These are phyloP conservation scores for Komagataella ulmi DNA, from an alignment of 805 yeast species.

Conservation along the genomic window DNA sequence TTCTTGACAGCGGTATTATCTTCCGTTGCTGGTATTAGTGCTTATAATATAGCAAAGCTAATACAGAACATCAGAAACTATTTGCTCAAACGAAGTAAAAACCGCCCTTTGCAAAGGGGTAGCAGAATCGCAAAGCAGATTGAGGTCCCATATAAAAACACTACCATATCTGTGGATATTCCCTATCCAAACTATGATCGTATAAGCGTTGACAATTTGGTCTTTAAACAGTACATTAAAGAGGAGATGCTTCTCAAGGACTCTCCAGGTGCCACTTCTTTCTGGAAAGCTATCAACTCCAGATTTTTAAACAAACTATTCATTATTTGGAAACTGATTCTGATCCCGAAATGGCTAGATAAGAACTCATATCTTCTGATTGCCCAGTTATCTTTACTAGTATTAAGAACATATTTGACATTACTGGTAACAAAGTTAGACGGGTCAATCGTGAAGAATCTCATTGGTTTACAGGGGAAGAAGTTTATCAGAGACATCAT, in stretches of 20 bases:
- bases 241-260: slow-evolving; percentile 7
- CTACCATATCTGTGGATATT: slow-evolving; percentile 25
- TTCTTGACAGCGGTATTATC: slow-evolving; percentile 16
- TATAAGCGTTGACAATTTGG: slow-evolving; percentile 42
- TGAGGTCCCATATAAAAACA: slow-evolving; percentile 31
- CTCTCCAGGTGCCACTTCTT: slow-evolving; percentile 7
- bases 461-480: slow-evolving; percentile 68
- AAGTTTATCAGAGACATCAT: slow-evolving; percentile 66
- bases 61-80: slow-evolving; percentile 6
- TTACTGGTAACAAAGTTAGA: slow-evolving; percentile 78
- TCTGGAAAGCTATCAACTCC: slow-evolving; percentile 27
- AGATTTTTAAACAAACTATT: slow-evolving; percentile 58
- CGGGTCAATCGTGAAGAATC: slow-evolving; percentile 83
- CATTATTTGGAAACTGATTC: slow-evolving; percentile 59
- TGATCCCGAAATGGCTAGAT: slow-evolving; percentile 64
- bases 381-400: slow-evolving; percentile 61
- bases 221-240: slow-evolving; percentile 31
- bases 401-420: slow-evolving; percentile 79
- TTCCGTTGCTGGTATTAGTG: slow-evolving; percentile 9
- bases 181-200: slow-evolving; percentile 33
- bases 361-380: slow-evolving; percentile 52
- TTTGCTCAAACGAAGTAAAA: slow-evolving; percentile 18
- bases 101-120: slow-evolving; percentile 28
- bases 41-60: slow-evolving; percentile 13
- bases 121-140: slow-evolving; percentile 24